A percentile compares a stretch with the other conserved stretches of the same genome.
Evolutionary conservation across 2,329 filamentous ascomycete species (phyloP).

Genomic region (Phyllachora maydis): DNA sequence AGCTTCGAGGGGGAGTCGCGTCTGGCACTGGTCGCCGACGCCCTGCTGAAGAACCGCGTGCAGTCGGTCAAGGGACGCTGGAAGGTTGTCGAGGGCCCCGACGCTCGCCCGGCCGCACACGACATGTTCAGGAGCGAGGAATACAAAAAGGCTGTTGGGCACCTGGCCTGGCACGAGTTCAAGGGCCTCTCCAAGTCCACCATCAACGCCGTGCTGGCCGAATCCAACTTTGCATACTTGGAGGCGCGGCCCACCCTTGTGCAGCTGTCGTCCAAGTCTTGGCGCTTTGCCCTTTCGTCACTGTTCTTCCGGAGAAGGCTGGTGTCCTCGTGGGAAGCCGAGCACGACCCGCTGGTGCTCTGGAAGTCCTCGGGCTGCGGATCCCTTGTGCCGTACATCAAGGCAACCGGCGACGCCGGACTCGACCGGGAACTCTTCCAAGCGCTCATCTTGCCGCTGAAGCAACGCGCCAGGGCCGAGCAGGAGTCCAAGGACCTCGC

Average conservation of each 20-base stretch:
- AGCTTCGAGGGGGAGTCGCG: slow-evolving; percentile 59
- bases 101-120: slow-evolving; percentile 7
- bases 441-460: slow-evolving; percentile 33
- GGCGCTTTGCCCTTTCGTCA: slow-evolving; percentile 53
- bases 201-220: slow-evolving; percentile 60
- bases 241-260: slow-evolving; percentile 50
- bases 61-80: slow-evolving; percentile 52
- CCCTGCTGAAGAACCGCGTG: slow-evolving; percentile 49
- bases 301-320: slow-evolving; percentile 47
- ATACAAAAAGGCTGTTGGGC: slow-evolving; percentile 49
- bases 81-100: slow-evolving; percentile 23
- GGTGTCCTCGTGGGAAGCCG: slow-evolving; percentile 27
- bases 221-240: slow-evolving; percentile 62
- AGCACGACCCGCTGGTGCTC: slow-evolving; percentile 40
- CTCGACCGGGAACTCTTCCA: slow-evolving; percentile 40
- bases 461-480: slow-evolving; percentile 17
- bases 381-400: slow-evolving; percentile 37
- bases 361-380: slow-evolving; percentile 37
- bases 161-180: slow-evolving; percentile 55
- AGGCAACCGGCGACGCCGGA: slow-evolving; percentile 42
- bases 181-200: slow-evolving; percentile 51
- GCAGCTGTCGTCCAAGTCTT: slow-evolving; percentile 49
- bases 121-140: slow-evolving; percentile 37
- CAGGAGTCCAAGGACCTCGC: slow-evolving; percentile 28
- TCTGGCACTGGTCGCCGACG: slow-evolving; percentile 57